phyloP scores from a whole-genome alignment of 768 basidiomycete genomes.

The Trametopsis cervina region DNA sequence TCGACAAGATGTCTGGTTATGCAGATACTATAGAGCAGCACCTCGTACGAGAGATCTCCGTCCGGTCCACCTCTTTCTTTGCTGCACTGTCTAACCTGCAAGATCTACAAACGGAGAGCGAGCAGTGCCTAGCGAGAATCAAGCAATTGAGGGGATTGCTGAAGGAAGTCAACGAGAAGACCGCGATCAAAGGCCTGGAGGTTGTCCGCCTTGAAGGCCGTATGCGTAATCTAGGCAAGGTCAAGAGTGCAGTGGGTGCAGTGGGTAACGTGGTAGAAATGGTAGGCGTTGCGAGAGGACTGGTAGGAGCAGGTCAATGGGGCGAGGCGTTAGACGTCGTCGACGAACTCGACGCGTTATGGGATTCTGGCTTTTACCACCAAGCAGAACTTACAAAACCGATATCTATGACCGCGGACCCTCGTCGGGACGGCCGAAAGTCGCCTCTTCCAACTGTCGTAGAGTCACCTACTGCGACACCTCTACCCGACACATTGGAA shows the following conservation, averaged over 20 bases:
- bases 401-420: conserved; percentile 2
- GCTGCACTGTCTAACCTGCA: conserved; percentile 92
- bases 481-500: conserved; percentile 12
- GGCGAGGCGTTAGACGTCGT: conserved; percentile 77
- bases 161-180: conserved; percentile 65
- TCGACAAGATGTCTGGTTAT: conserved; percentile 87
- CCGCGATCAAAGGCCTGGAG: conserved; percentile 74
- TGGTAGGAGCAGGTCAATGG: conserved; percentile 88
- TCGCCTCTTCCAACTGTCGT: conserved; percentile 19
- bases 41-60: conserved; percentile 85
- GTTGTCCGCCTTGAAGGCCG: conserved; percentile 61
- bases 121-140: conserved; percentile 74
- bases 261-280: conserved; percentile 73
- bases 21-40: conserved; percentile 94
- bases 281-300: conserved; percentile 56
- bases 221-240: conserved; percentile 49
- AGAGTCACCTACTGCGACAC: conserved; percentile 19
- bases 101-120: conserved; percentile 84
- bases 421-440: conserved; percentile 9
- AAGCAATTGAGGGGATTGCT: conserved; percentile 64
- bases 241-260: conserved; percentile 56
- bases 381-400: neutral
- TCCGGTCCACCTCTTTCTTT: conserved; percentile 91
- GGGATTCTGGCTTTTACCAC: conserved; percentile 22
- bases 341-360: conserved; percentile 57